Base-by-base conservation (phyloP, 2,329 filamentous ascomycete genomes). In the Curvularia lunata region DNA sequence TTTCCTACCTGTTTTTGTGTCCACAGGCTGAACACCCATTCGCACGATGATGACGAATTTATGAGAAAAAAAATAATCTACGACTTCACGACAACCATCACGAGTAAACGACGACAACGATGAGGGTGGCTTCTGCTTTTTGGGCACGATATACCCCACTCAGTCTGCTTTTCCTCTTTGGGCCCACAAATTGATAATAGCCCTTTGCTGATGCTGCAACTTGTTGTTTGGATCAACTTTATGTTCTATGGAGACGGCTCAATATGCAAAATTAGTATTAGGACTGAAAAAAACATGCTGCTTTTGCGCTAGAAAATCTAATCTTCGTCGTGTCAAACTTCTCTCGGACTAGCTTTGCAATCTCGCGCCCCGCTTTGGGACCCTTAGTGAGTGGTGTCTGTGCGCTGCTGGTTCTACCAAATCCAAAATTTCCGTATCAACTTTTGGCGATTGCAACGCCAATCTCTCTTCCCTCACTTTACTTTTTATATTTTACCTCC, bases 71-170 rank as follows among this genome's bases (percentile, higher is more conserved):
- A 64, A 65, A 56, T 27, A 28, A 28, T 53, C 59, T 62, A 75
- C 52, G 68, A 71, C 52, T 63, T 54, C 40, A 65, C 54, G 28
- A 57, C 43, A n/a, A 54, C 40, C 18, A 48, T 25, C 18, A 57
- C 27, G 52, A 57, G 23, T 19, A 38, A 53, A 72, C 59, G 68
- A 68, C 52, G 66, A 54, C 48, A 37, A 59, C 51, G 61, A 61
- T 45, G 66, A 68, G 65, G 68, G 64, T 54, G 62, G 62, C 59
- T 48, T 71, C 64, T 67, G 62, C 68, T 67, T 58, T 67, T 70
- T 69, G 52, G 52, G 64, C 61, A 67, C 54, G 67, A 70, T 72
- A 74, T 73, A 75, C 70, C 72, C 73, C 65, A 69, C 70, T 70
- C 64, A 46, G 46, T 56, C 18, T 40, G 32, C 46, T n/a, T 59